phyloP scores from a whole-genome alignment of 371 early-diverging fungal species.

The Chytridium lagenaria region DNA sequence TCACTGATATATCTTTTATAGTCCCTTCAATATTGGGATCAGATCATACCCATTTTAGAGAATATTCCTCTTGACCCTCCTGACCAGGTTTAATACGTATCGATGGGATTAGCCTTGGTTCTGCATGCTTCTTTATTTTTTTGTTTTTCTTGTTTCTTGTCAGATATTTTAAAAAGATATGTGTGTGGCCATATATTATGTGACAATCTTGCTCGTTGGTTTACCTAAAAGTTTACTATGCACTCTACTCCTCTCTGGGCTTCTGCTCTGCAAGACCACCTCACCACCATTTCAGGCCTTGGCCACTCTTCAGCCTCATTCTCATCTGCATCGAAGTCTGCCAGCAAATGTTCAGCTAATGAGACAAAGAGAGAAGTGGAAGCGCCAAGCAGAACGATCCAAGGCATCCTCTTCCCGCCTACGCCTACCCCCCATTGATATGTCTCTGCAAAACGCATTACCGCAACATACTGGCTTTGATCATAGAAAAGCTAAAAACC shows the following conservation, averaged over 20 bases:
- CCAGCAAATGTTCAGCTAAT: not conserved
- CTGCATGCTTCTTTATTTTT: not conserved
- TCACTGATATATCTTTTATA: conserved; percentile 14
- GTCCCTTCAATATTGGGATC: conserved; percentile 67
- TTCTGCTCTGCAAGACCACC: not conserved
- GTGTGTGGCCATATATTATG: too few species aligned
- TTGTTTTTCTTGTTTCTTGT: not conserved
- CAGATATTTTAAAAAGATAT: too few species aligned
- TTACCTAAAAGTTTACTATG: too few species aligned
- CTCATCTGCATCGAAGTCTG: not conserved
- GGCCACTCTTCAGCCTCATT: too few species aligned
- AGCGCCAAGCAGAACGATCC: not conserved
- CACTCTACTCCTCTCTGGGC: conserved; percentile 8
- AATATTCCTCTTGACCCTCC: conserved; percentile 31
- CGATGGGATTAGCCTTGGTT: not conserved
- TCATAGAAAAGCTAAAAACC: too few species aligned
- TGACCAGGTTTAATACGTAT: not conserved
- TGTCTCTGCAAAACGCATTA: not conserved
- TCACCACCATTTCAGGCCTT: not conserved
- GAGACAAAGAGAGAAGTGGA: conserved; percentile 8
- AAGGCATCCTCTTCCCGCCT: not conserved
- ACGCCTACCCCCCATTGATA: not conserved
- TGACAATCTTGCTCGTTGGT: too few species aligned
- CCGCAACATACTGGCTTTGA: too few species aligned
- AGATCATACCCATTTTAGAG: conserved; percentile 68